Evolutionary conservation across 306 rosid species (phyloP).

Genomic region (Pueraria montana): DNA sequence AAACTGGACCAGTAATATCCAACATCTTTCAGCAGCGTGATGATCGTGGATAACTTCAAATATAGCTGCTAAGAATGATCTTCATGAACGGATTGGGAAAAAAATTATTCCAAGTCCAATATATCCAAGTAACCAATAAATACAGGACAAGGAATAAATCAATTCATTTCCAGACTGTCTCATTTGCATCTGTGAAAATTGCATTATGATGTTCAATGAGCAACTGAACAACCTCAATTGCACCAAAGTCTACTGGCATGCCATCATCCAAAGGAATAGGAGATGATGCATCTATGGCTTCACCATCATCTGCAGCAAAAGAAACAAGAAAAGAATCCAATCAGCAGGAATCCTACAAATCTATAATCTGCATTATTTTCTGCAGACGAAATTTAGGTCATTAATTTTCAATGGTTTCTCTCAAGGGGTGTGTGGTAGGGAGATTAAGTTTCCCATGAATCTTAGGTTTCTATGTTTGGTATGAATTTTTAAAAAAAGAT

Average conservation of each 20-base stretch:
- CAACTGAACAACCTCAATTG: constrained; percentile 92
- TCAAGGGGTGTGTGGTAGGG: not conserved
- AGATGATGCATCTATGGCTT: constrained; percentile 75
- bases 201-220: constrained; percentile 96
- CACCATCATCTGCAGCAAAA: constrained; percentile 72
- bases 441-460: not conserved
- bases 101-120: constrained; percentile 22
- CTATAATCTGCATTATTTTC: constrained; percentile 11
- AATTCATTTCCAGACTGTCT: constrained; percentile 88
- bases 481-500: not conserved
- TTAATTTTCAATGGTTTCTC: not conserved
- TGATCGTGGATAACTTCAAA: constrained; percentile 30
- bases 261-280: constrained; percentile 96
- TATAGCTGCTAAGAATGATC: constrained; percentile 22
- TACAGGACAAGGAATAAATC: constrained; percentile 12
- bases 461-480: not conserved
- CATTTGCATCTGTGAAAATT: constrained; percentile 93
- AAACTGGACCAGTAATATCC: constrained; percentile 35
- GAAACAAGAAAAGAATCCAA: constrained; percentile 6
- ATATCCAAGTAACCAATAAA: constrained; percentile 36
- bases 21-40: constrained; percentile 34
- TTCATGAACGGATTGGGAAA: constrained; percentile 37
- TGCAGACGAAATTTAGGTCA: constrained; percentile 2
- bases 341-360: constrained; percentile 31
- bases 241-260: constrained; percentile 77